Evolutionary conservation across 176 grass and related monocot genomes (phyloP).

Genomic region (Avena eriantha): DNA sequence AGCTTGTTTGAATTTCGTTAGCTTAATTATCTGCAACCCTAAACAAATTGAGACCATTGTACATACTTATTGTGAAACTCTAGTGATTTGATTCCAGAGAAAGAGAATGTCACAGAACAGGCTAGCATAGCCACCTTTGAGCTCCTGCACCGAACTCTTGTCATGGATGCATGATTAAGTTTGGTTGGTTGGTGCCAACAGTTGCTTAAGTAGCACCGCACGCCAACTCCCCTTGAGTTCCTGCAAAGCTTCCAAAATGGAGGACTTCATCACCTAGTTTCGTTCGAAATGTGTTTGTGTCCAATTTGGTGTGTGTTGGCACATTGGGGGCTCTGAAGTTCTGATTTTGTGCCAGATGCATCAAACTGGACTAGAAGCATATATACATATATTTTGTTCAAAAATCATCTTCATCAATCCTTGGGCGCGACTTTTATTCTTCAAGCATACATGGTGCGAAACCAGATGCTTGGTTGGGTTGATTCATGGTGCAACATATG

Average conservation of each 20-base stretch:
- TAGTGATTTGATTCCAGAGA: conserved; percentile 24
- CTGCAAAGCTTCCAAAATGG: conserved; percentile 33
- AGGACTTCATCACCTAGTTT: background rate
- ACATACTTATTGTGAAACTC: conserved; percentile 5
- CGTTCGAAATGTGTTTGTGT: conserved; percentile 41
- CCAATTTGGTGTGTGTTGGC: conserved; percentile 50
- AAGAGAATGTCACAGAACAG: conserved; percentile 6
- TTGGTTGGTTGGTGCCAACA: conserved; percentile 49
- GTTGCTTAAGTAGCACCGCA: conserved; percentile 61
- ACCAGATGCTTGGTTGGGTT: background rate
- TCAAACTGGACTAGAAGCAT: conserved; percentile 52
- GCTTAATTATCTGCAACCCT: too few species aligned
- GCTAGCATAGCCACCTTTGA: conserved; percentile 50
- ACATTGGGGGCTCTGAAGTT: conserved; percentile 18
- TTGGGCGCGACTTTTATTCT: background rate
- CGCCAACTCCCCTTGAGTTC: conserved; percentile 39
- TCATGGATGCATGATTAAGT: conserved; percentile 52
- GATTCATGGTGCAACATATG: background rate
- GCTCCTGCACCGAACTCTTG: conserved; percentile 21
- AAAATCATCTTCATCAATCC: background rate
- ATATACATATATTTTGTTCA: background rate
- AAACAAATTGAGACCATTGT: background rate
- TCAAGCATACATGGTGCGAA: background rate
- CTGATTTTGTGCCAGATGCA: conserved; percentile 49
- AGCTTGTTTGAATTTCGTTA: too few species aligned